Conservation (phyloP, 345 rosid species). For the Lumnitzera littorea region DNA sequence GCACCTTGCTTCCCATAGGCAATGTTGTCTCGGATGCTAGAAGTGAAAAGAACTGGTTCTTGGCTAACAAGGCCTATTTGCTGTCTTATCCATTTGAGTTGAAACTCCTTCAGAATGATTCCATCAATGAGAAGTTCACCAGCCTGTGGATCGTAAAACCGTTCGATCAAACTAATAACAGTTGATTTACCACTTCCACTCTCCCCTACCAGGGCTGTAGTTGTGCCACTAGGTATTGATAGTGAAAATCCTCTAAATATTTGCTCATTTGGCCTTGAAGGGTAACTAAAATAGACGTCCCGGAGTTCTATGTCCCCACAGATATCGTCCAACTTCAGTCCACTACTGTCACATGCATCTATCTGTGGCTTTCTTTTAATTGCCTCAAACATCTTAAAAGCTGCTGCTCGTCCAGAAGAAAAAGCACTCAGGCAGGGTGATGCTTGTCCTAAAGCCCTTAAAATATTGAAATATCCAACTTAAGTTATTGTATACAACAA, state of each 20-base stretch:
- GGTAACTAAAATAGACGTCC: slow-evolving; percentile 32
- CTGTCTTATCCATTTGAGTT: slow-evolving; percentile 36
- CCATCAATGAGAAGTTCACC: slow-evolving; percentile 39
- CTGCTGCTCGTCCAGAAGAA: slow-evolving; percentile 39
- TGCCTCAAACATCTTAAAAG: slow-evolving; percentile 37
- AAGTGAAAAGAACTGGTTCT: slow-evolving; percentile 37
- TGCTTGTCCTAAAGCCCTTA: slow-evolving; percentile 46
- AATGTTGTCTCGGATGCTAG: slow-evolving; percentile 35
- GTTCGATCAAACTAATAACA: slow-evolving; percentile 29
- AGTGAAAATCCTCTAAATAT: slow-evolving; percentile 33
- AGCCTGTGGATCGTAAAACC: slow-evolving; percentile 36
- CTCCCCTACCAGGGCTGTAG: slow-evolving; percentile 40
- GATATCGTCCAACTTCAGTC: slow-evolving; percentile 21
- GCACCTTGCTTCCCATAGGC: slow-evolving; percentile 36
- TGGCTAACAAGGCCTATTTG: slow-evolving; percentile 47
- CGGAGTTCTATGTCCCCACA: slow-evolving; percentile 28
- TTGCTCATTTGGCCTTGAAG: slow-evolving; percentile 33
- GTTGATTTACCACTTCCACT: slow-evolving; percentile 52
- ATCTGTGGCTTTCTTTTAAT: slow-evolving; percentile 29
- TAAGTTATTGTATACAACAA: no score
- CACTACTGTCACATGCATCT: slow-evolving; percentile 25
- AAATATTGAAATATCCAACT: neutral
- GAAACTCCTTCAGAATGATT: slow-evolving; percentile 27
- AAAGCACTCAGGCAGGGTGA: slow-evolving; percentile 34
- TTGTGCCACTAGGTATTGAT: slow-evolving; percentile 28